Evolutionary conservation across 2,329 filamentous ascomycete species (phyloP), one percentile per base, ranked within the genome.

Genomic region (Orbilia ellipsospora): DNA sequence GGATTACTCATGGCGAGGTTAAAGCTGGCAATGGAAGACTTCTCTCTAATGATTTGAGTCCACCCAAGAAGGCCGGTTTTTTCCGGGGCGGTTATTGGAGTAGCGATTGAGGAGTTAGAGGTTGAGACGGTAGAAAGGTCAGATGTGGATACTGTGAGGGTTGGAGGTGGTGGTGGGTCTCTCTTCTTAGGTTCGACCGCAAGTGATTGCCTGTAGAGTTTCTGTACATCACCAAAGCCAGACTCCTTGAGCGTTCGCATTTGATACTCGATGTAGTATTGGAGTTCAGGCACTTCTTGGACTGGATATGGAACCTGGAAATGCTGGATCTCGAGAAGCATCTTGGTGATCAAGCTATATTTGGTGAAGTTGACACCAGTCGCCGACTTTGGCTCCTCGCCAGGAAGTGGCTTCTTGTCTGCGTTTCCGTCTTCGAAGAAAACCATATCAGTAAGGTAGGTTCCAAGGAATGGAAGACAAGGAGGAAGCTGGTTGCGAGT

Each of bases 281-380:
- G 94, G 81, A 99, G 87, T 79, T 98, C 94, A 0, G 92, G 89
- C 2, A 98, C 85, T 80, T 95, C 91, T 1, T 87, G 87, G 16
- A 99, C 87, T 5, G 90, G 88, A 82, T 98, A 98, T 0, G 94
- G 93, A 18, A 97, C 92, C 83, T 99, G 95, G 84, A 98, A 98
- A 16, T 94, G 90, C 82, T 99, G 95, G 6, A 99, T 87, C 80
- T 98, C 94, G 77, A 92, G 92, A 80, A 99, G 96, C 81, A 98
- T 96, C 83, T 94, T 95, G 54, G 94, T 94, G 1, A 94, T 98
- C 79, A 93, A 92, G 80, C 90, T 91, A 82, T 98, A 93, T 84
- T 98, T 98, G 85, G 98, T 94, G 80, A 97, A 98, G 83, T 99
- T 99, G 86, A 99, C 93, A 36, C 98, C 92, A 0, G 89, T 89